Evolutionary conservation across 1,139 yeast genomes (phyloP).

Genomic region (Pichia norvegensis): DNA sequence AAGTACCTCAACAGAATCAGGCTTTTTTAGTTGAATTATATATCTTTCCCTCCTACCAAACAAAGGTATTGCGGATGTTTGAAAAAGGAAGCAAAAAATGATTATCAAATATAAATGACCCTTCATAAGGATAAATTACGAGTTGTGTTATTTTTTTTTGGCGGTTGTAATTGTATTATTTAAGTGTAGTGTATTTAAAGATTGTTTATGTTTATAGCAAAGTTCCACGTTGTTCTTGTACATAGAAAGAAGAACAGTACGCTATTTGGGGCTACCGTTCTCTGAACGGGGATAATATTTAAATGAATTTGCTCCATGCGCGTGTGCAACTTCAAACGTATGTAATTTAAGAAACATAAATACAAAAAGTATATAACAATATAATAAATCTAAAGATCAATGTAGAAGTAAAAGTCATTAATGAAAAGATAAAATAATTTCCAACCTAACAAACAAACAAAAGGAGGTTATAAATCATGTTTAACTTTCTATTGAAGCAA

Average conservation of each 20-base stretch:
- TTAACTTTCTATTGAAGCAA: conserved; percentile 18
- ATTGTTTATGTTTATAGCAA: not conserved
- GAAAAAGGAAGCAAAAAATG: conserved; percentile 1
- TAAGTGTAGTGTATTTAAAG: not conserved
- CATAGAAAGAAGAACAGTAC: too few relatives aligned
- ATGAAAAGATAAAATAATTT: not conserved
- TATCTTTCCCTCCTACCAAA: conserved; percentile 20
- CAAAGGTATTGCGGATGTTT: conserved; percentile 9
- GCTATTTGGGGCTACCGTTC: not conserved
- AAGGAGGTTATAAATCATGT: not conserved
- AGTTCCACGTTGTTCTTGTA: not conserved
- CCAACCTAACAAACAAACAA: conserved; percentile 15
- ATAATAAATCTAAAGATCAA: too few relatives aligned
- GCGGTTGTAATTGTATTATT: not conserved
- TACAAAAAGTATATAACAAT: not conserved
- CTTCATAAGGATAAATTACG: not conserved
- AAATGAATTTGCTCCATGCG: not conserved
- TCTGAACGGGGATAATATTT: not conserved
- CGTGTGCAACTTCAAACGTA: too few relatives aligned
- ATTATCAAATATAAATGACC: not conserved
- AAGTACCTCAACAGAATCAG: conserved; percentile 29
- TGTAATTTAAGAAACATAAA: not conserved
- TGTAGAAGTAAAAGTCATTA: not conserved
- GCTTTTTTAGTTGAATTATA: conserved; percentile 33
- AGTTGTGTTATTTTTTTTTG: too few relatives aligned